These are phyloP conservation scores for Suillus subluteus DNA, from an alignment of 768 basidiomycete species.

Conservation along the genomic window DNA sequence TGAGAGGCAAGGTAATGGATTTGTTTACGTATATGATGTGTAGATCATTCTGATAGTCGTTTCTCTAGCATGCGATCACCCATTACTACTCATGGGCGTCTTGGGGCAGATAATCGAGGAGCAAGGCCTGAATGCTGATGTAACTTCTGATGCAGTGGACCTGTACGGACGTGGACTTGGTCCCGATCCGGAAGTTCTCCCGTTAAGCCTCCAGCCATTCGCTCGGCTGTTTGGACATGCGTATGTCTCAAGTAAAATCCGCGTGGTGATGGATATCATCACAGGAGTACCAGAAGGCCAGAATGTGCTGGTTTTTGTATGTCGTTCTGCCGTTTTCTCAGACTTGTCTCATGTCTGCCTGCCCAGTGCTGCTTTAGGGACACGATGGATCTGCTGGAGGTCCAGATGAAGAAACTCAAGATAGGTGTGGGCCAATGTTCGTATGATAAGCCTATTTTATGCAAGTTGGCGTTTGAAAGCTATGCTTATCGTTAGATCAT, in stretches of 20 bases:
- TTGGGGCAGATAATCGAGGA: not conserved
- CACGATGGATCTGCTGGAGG: not conserved
- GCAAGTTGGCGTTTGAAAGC: not conserved
- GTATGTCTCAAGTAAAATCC: constrained; percentile 1
- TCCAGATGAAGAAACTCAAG: not conserved
- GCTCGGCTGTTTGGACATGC: constrained; percentile 1
- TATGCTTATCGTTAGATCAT: not conserved
- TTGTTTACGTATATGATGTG: not conserved
- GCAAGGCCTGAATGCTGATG: not conserved
- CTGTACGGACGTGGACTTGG: not conserved
- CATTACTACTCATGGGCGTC: not conserved
- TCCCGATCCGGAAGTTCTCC: not conserved
- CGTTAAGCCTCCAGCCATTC: not conserved
- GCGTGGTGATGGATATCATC: constrained; percentile 1
- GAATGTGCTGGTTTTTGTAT: not conserved
- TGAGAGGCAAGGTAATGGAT: not conserved
- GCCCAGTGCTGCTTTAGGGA: constrained; percentile 2
- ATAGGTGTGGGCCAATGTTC: not conserved
- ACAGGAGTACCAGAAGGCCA: not conserved
- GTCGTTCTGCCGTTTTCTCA: not conserved
- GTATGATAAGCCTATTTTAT: not conserved
- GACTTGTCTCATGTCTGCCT: not conserved
- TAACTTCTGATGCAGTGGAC: not conserved
- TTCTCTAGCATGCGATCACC: not conserved
- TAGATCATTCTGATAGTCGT: not conserved